Evolutionary conservation across 2,329 filamentous ascomycete species (phyloP).

Genomic region (Fusarium acutatum): DNA sequence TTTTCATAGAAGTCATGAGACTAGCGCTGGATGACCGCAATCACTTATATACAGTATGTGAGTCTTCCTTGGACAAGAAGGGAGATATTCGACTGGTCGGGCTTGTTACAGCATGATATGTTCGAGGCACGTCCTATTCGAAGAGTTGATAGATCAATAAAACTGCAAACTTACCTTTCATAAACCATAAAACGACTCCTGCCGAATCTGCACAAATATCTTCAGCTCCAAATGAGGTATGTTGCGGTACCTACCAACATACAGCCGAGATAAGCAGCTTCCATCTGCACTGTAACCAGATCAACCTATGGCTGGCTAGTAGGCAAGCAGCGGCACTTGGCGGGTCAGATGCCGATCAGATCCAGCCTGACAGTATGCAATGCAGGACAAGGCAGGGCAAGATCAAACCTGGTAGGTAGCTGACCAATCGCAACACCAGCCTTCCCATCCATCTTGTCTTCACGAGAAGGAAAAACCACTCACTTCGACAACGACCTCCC

Average conservation of each 20-base stretch:
- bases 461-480: conserved; percentile 3
- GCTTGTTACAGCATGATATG: background rate
- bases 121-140: background rate
- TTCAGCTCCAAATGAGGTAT: background rate
- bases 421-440: conserved; percentile 27
- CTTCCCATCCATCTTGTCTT: conserved; percentile 10
- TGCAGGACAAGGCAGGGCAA: conserved; percentile 3
- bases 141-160: background rate
- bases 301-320: background rate
- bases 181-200: background rate
- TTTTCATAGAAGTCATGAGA: background rate
- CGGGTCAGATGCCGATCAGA: conserved; percentile 29
- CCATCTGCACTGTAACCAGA: background rate
- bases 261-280: background rate
- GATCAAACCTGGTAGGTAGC: background rate
- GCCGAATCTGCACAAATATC: background rate
- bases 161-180: background rate
- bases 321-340: conserved; percentile 25
- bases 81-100: background rate
- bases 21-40: background rate
- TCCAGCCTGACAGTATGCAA: conserved; percentile 5
- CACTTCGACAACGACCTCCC: conserved; percentile 7
- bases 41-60: background rate
- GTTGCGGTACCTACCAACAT: background rate
- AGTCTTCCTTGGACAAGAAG: background rate